A percentile compares a stretch with the other conserved stretches of the same genome.
Conservation (phyloP, 2,329 filamentous ascomycete species). For the Paracoccidioides brasiliensis region DNA sequence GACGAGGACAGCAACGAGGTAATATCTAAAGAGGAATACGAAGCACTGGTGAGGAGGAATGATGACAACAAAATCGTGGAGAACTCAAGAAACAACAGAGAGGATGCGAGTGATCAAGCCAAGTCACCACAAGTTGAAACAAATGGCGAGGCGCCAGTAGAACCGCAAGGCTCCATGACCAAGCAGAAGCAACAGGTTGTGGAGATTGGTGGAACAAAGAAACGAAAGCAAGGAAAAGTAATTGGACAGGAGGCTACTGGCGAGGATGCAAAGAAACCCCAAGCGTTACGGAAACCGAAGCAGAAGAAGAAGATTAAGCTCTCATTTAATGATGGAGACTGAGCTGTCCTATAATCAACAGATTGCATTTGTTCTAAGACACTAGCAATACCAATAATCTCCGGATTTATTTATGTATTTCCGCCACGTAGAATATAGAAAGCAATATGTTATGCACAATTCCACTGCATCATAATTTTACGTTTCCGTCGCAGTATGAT, state of each 20-base stretch:
- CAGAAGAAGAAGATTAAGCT: slow-evolving; percentile 35
- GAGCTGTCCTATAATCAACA: not conserved
- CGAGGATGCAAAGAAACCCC: slow-evolving; percentile 12
- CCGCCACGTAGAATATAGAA: not conserved
- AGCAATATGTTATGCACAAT: not conserved
- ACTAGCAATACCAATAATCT: not conserved
- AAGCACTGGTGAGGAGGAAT: slow-evolving; percentile 24
- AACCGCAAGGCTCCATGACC: slow-evolving; percentile 5
- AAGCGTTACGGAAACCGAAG: slow-evolving; percentile 23
- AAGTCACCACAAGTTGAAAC: slow-evolving; percentile 8
- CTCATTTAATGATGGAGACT: slow-evolving; percentile 30
- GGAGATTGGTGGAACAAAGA: slow-evolving; percentile 29
- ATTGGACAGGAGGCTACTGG: slow-evolving; percentile 23
- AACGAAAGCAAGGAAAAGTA: slow-evolving; percentile 31
- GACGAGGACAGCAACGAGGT: slow-evolving; percentile 32
- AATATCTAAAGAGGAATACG: slow-evolving; percentile 32
- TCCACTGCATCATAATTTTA: not conserved
- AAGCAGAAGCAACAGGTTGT: slow-evolving; percentile 30
- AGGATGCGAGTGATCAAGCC: slow-evolving; percentile 11
- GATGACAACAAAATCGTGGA: slow-evolving; percentile 5
- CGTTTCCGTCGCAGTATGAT: not conserved
- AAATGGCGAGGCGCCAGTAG: not conserved
- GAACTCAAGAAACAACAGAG: slow-evolving; percentile 6
- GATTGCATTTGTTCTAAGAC: not conserved
- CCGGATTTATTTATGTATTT: not conserved